phyloP scores from a whole-genome alignment of 2,329 filamentous ascomycete genomes.

The Plenodomus biglobosus region DNA sequence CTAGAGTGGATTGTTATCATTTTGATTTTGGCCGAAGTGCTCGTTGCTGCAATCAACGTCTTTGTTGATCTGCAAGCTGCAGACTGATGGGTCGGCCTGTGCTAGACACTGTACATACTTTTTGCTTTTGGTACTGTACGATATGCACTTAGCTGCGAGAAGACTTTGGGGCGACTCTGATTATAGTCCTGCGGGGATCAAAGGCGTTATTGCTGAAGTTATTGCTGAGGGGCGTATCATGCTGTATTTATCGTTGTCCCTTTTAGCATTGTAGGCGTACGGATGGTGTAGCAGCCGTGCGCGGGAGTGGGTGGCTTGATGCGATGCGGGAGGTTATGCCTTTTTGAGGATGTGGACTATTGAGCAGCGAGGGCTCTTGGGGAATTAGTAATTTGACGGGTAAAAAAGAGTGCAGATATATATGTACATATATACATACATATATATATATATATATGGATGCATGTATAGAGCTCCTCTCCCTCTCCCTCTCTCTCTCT shows the following conservation, averaged over 20 bases:
- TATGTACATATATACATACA: no score
- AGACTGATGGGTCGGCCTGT: conserved; percentile 45
- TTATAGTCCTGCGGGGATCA: neutral
- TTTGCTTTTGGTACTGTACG: conserved; percentile 16
- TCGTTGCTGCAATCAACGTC: conserved; percentile 92
- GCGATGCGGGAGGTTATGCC: no score
- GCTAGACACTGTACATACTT: conserved; percentile 16
- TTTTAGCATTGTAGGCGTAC: neutral
- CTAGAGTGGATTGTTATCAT: conserved; percentile 74
- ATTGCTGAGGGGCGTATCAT: no score
- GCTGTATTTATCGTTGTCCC: neutral
- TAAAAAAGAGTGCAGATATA: no score
- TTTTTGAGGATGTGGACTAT: neutral
- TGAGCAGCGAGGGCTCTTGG: neutral
- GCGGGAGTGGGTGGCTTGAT: neutral
- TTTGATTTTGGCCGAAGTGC: conserved; percentile 91
- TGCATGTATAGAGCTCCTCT: no score
- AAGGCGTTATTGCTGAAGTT: no score
- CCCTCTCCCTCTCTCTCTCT: no score
- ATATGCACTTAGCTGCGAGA: conserved; percentile 12
- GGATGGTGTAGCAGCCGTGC: neutral
- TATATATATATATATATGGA: no score
- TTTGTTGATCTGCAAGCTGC: conserved; percentile 86
- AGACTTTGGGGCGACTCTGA: neutral
- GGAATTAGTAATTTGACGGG: no score